Conservation (phyloP, 2,329 filamentous ascomycete species). For the Saccharata proteae region DNA sequence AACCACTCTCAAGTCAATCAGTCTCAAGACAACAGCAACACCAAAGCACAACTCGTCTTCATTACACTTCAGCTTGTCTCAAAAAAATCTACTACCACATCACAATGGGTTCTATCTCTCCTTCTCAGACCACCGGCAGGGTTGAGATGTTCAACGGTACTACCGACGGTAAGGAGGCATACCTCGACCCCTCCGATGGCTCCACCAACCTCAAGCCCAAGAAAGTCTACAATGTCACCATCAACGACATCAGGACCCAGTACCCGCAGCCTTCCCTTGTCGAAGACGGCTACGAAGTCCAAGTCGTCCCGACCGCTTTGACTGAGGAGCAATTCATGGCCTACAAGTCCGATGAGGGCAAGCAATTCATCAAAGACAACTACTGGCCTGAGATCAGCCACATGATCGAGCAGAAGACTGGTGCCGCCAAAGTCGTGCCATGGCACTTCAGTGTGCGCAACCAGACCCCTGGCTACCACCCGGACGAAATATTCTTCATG, state of each 20-base stretch:
- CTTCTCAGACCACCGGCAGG: not conserved
- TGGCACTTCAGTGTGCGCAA: not conserved
- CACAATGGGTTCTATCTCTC: not conserved
- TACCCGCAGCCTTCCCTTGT: not conserved
- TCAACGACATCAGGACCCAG: not conserved
- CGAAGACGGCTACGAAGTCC: not conserved
- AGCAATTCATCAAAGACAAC: constrained; percentile 1
- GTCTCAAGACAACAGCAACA: too few relatives aligned
- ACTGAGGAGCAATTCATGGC: constrained; percentile 1
- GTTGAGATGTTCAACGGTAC: constrained; percentile 2
- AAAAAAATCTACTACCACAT: too few relatives aligned
- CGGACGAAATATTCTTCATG: constrained; percentile 2
- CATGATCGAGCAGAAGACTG: not conserved
- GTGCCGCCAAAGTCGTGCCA: not conserved
- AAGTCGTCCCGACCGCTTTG: not conserved
- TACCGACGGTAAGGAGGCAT: constrained; percentile 1
- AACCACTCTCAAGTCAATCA: too few relatives aligned
- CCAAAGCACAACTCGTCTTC: too few relatives aligned
- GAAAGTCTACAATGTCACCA: not conserved
- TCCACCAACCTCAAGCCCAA: not conserved
- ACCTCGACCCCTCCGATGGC: not conserved
- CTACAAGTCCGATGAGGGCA: not conserved
- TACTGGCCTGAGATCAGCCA: constrained; percentile 1
- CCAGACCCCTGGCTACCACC: constrained; percentile 1
- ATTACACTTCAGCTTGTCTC: too few relatives aligned